Conservation (phyloP, 306 rosid genomes). For the Inga oerstediana region DNA sequence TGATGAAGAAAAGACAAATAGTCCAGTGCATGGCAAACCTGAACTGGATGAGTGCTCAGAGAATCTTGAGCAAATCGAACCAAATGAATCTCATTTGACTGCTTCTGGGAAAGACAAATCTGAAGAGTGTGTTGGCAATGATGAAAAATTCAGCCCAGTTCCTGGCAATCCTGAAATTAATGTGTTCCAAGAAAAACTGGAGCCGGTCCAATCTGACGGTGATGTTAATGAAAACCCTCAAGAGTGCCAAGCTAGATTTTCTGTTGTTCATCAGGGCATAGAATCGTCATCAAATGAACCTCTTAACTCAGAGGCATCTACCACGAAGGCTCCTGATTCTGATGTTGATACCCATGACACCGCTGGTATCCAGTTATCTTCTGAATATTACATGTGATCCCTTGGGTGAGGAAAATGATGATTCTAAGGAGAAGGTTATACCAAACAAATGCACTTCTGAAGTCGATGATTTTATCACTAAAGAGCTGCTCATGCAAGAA, state of each 20-base stretch:
- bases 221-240: constrained; percentile 42
- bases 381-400: constrained; percentile 38
- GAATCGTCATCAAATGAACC: constrained; percentile 50
- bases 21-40: constrained; percentile 37
- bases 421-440: constrained; percentile 35
- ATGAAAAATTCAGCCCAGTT: constrained; percentile 41
- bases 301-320: constrained; percentile 41
- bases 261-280: constrained; percentile 58
- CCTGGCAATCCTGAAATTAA: constrained; percentile 41
- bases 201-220: constrained; percentile 37
- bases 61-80: constrained; percentile 43
- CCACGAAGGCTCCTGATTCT: constrained; percentile 42
- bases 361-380: constrained; percentile 38
- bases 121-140: constrained; percentile 31
- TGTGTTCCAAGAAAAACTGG: constrained; percentile 45
- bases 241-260: constrained; percentile 53
- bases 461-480: constrained; percentile 44
- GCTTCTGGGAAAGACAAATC: constrained; percentile 38
- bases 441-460: constrained; percentile 35
- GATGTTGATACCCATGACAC: constrained; percentile 37
- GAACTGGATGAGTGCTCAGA: constrained; percentile 48
- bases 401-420: constrained; percentile 40
- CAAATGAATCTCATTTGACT: constrained; percentile 28
- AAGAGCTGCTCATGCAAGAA: constrained; percentile 74
- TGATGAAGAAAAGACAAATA: constrained; percentile 47